Evolutionary conservation across 2,329 filamentous ascomycete species (phyloP), one percentile per base, ranked within the genome.

Genomic region (Aspergillus japonicus): DNA sequence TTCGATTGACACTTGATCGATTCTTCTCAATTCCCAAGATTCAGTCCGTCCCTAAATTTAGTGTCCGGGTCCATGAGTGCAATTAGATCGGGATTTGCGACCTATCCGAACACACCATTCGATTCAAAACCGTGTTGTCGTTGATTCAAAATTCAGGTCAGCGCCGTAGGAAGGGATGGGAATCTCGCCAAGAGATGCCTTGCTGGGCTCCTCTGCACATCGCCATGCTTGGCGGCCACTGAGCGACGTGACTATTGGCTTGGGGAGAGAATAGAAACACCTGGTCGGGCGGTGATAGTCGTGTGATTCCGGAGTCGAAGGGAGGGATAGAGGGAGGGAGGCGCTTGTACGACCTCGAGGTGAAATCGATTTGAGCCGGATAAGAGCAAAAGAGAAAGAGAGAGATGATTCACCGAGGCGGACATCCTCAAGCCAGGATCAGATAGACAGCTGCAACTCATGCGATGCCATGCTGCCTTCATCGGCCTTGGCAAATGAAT

Each of bases 161-260:
- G 14, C 39, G 26, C 39, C 14, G 39, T 19, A 44, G 39, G 12
- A 47, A 57, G 31, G 33, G 23, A 50, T 57, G 33, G 19, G 39
- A 29, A 39, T 21, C 11, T 7, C 35, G 48, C 49, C 54, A 56
- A 56, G 54, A 56, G n/a, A 50, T 16, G 56, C 56, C 56, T 57
- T 57, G 56, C 56, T 47, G 56, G 39, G 24, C 26, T 8, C 14
- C 39, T 49, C 39, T 57, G 56, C 35, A 50, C 50, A 51, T 52
- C 49, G 23, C 31, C 49, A 52, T 42, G 56, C 56, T 57, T 57
- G 56, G 56, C 56, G n/a, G 14, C 33, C 35, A 47, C 19, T 47
- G 49, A 52, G 47, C 54, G 35, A 23, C 47, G 16, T 39, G 12
- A 42, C 54, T 57, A 57, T 57, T 57, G 56, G 56, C 56, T 57